These are phyloP conservation scores for Moesziomyces parantarcticus DNA, from an alignment of 1,284 basidiomycete species.

Conservation along the genomic window DNA sequence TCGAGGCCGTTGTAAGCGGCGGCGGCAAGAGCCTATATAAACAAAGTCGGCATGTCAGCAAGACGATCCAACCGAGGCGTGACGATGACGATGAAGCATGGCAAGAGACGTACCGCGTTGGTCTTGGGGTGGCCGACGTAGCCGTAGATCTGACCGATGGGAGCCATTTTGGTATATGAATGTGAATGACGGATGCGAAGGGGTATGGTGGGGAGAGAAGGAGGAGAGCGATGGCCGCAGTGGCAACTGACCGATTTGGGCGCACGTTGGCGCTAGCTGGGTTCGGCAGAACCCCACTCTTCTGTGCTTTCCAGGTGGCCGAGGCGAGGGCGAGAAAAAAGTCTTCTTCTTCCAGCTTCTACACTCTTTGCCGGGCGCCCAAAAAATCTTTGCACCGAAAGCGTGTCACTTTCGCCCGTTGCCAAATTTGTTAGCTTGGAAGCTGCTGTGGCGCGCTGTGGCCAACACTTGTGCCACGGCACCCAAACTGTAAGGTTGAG, in stretches of 20 bases:
- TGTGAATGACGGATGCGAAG: slow-evolving; percentile 20
- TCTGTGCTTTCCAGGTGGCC: slow-evolving; percentile 1
- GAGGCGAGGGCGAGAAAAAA: slow-evolving; percentile 5
- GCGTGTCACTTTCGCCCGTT: neutral
- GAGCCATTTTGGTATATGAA: slow-evolving; percentile 53
- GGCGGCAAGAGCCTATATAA: slow-evolving; percentile 45
- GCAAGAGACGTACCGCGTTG: slow-evolving; percentile 24
- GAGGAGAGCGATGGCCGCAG: neutral
- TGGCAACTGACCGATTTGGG: neutral
- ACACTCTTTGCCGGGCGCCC: slow-evolving; percentile 1
- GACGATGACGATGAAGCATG: neutral
- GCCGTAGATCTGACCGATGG: slow-evolving; percentile 65
- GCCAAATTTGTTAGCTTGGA: neutral
- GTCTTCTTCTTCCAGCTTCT: slow-evolving; percentile 23
- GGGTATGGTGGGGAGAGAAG: slow-evolving; percentile 16
- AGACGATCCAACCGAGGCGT: neutral
- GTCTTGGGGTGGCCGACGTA: slow-evolving; percentile 48
- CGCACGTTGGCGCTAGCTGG: neutral
- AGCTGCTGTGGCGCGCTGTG: neutral
- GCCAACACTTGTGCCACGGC: neutral
- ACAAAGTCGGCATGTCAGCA: neutral
- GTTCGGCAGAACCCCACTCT: no score
- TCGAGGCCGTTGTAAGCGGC: slow-evolving; percentile 65
- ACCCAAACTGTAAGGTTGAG: neutral
- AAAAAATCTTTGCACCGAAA: slow-evolving; percentile 1